Evolutionary conservation across 306 rosid genomes (phyloP), one percentile per base, ranked within the genome.

Genomic region (Lotus japonicus): DNA sequence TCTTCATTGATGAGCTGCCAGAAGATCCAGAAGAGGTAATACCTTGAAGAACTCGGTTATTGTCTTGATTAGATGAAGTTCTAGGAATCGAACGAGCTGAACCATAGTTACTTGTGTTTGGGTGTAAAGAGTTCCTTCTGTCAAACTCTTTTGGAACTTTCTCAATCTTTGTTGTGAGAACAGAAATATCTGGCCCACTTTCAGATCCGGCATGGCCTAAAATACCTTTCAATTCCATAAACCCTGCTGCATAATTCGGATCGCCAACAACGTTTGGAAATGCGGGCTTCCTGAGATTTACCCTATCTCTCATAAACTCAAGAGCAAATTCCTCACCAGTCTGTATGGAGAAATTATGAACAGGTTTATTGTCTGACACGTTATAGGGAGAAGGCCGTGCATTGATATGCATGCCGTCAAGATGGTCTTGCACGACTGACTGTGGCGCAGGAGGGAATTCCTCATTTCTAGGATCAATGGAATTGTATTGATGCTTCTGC

Each of bases 241-340:
- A 75, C 52, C 66, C 80, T 31, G 85, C 5, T 66, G 88, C 13
- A 55, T 61, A 68, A 71, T 80, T 77, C 77, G 92, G 66, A 23
- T 89, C 87, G 51, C 73, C 59, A 11, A 81, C 36, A 31, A 31
- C 64, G 68, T 79, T 78, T 62, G 86, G 79, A 72, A 74, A 26
- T 36, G 79, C 62, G 4, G 84, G 88, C 49, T 79, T 88, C 60
- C 80, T 68, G 8, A 79, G 76, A 67, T 77, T 89, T 70, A 85
- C 85, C 77, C 91, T 80, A 28, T 89, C 96, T 66, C 92, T 79
- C 90, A 89, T 89, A 71, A 89, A 87, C 69, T 89, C 92, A 56
- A 89, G 83, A 73, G 96, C 73, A 62, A 89, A 89, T 64, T 89
- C 96, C 92, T 89, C 92, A 26, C 92, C 96, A 2, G 96, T 89